A percentile compares a stretch with the other conserved stretches of the same genome.
Conservation (phyloP, 805 yeast species). For the Yamadazyma endophytica region DNA sequence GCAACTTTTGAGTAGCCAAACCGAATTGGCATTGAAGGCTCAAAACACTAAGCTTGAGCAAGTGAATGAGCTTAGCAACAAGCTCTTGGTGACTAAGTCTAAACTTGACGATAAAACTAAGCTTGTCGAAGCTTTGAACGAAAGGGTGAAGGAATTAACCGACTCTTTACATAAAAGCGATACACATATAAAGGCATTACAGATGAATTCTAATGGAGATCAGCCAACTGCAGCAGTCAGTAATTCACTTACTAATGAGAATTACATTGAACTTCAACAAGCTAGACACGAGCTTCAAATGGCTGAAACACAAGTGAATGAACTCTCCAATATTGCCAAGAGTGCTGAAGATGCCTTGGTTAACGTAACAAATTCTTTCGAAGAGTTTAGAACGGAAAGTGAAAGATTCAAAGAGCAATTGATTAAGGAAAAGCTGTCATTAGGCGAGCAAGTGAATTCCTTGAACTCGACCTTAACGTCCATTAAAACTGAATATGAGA, state of each 20-base stretch:
- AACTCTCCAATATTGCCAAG: constrained; percentile 57
- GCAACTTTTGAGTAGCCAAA: constrained; percentile 49
- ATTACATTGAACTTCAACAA: constrained; percentile 9
- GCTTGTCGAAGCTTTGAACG: constrained; percentile 34
- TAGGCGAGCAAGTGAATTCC: constrained; percentile 15
- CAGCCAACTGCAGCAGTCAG: constrained; percentile 9
- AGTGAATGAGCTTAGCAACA: constrained; percentile 50
- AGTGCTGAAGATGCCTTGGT: constrained; percentile 65
- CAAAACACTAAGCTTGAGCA: constrained; percentile 52
- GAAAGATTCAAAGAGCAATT: constrained; percentile 19
- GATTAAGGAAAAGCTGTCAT: constrained; percentile 19
- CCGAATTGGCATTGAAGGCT: constrained; percentile 50
- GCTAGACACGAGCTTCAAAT: constrained; percentile 43
- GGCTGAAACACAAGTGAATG: constrained; percentile 55
- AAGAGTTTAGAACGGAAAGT: constrained; percentile 23
- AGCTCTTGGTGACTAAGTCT: constrained; percentile 39
- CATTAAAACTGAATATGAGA: constrained; percentile 19
- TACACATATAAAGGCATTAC: constrained; percentile 13
- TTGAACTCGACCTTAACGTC: constrained; percentile 18
- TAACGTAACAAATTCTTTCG: constrained; percentile 53
- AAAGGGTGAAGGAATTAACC: constrained; percentile 23
- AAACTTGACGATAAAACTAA: constrained; percentile 39
- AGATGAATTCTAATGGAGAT: constrained; percentile 9
- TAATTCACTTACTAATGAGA: constrained; percentile 1
- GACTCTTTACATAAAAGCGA: constrained; percentile 19